Conservation (phyloP, 768 basidiomycete species). For the Rhizopogon vulgaris region DNA sequence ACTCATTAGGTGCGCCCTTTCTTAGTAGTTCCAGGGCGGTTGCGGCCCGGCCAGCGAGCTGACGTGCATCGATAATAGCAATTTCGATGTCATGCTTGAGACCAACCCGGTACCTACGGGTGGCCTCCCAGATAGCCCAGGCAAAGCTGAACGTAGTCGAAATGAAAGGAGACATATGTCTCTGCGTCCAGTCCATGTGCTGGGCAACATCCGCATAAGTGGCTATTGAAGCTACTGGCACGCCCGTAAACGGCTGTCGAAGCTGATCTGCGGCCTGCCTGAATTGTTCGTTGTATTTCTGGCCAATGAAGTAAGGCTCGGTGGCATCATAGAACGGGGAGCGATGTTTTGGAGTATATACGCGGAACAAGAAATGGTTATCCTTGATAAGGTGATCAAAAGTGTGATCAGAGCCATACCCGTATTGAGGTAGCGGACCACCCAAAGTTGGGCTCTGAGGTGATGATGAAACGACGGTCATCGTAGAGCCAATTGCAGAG, state of each 20-base stretch:
- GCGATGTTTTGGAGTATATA: slow-evolving; percentile 66
- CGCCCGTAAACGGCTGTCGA: slow-evolving; percentile 21
- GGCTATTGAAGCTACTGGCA: slow-evolving; percentile 20
- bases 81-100: slow-evolving; percentile 75
- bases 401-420: slow-evolving; percentile 57
- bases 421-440: slow-evolving; percentile 58
- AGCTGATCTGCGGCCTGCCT: slow-evolving; percentile 34
- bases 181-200: slow-evolving; percentile 78
- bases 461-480: slow-evolving; percentile 14
- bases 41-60: slow-evolving; percentile 49
- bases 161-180: slow-evolving; percentile 60
- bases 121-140: slow-evolving; percentile 81
- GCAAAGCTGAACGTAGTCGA: slow-evolving; percentile 77
- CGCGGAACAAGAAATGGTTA: slow-evolving; percentile 75
- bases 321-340: slow-evolving; percentile 46
- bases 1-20: slow-evolving; percentile 50
- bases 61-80: slow-evolving; percentile 67
- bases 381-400: slow-evolving; percentile 55
- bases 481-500: slow-evolving; percentile 14
- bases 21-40: slow-evolving; percentile 63
- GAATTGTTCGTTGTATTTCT: slow-evolving; percentile 47
- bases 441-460: slow-evolving; percentile 17
- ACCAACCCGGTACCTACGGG: slow-evolving; percentile 63
- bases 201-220: slow-evolving; percentile 59
- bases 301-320: slow-evolving; percentile 65